phyloP scores from a whole-genome alignment of 441 rosid genomes.

The Eruca vesicaria region DNA sequence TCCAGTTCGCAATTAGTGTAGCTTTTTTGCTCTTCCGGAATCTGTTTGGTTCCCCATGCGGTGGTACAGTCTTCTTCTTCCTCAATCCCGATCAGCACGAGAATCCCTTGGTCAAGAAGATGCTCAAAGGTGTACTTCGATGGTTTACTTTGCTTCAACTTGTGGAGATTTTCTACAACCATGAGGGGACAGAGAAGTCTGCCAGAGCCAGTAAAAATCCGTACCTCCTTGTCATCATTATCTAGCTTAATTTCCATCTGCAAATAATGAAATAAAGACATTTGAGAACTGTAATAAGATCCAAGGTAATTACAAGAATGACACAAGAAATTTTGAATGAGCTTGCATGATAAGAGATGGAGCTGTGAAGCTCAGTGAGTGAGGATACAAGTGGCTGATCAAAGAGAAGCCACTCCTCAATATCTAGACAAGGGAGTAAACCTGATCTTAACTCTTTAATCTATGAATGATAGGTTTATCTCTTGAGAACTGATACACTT shows the following conservation, averaged over 20 bases:
- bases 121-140: slow-evolving; percentile 44
- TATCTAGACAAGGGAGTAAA: no score
- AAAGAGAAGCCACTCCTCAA: no score
- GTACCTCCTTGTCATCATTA: slow-evolving; percentile 60
- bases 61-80: slow-evolving; percentile 86
- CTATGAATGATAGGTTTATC: no score
- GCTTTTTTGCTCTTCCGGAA: slow-evolving; percentile 45
- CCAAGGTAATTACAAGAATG: slow-evolving; percentile 21
- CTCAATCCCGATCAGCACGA: slow-evolving; percentile 78
- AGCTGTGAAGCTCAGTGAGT: no score
- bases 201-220: slow-evolving; percentile 83
- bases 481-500: no score
- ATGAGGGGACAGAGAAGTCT: slow-evolving; percentile 90
- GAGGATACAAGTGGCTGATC: no score
- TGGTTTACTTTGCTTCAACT: slow-evolving; percentile 53
- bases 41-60: slow-evolving; percentile 69
- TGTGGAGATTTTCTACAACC: slow-evolving; percentile 66
- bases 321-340: neutral
- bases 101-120: slow-evolving; percentile 68
- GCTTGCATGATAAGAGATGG: no score
- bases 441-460: no score
- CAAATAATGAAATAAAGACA: slow-evolving; percentile 12
- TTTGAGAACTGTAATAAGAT: neutral
- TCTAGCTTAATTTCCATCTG: slow-evolving; percentile 91
- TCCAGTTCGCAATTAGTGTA: slow-evolving; percentile 89